Conservation (phyloP, 176 grass and related monocot genomes). For the Triticum aestivum region DNA sequence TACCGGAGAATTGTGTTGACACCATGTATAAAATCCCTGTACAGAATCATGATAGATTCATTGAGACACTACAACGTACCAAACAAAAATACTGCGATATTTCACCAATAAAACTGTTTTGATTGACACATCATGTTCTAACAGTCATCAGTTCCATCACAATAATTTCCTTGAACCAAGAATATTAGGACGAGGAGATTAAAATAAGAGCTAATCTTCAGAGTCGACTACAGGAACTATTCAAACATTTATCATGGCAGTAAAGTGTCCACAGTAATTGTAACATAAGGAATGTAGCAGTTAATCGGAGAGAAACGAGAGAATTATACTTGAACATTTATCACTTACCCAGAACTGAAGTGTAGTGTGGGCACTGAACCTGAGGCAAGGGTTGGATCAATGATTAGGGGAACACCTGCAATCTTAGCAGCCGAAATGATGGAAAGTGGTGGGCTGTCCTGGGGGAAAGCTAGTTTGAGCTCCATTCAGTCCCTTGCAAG, state of each 20-base stretch:
- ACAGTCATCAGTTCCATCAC: background rate
- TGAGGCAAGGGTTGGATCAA: conserved; percentile 57
- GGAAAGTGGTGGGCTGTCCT: conserved; percentile 63
- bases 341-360: conserved; percentile 62
- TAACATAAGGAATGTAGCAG: background rate
- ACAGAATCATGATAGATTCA: conserved; percentile 17
- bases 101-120: background rate
- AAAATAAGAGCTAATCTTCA: background rate
- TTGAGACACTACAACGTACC: conserved; percentile 1
- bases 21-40: conserved; percentile 68
- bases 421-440: conserved; percentile 73
- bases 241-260: background rate
- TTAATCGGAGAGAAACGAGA: background rate
- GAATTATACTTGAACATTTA: background rate
- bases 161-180: background rate
- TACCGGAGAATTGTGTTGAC: conserved; percentile 64
- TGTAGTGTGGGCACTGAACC: conserved; percentile 49
- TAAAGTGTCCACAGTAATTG: background rate
- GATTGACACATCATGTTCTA: background rate
- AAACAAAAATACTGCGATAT: background rate
- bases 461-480: conserved; percentile 47
- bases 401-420: conserved; percentile 48
- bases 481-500: conserved; percentile 41
- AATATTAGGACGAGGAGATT: background rate
- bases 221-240: background rate